Base-by-base conservation (phyloP, 371 early-diverging fungal genomes). In the Mucor piriformis region DNA sequence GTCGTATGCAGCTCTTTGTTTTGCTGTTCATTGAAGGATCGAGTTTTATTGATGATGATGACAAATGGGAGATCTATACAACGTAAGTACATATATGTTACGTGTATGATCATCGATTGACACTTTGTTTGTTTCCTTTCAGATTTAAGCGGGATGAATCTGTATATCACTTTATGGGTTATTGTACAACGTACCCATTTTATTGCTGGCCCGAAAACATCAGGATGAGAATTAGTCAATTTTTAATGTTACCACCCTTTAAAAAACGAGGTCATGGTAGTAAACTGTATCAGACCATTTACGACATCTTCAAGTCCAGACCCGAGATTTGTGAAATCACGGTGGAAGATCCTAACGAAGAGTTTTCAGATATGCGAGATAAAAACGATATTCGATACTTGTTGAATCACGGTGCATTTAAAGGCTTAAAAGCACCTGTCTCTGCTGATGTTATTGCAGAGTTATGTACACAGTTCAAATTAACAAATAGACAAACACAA, bases 301-400 rank as follows among this genome's bases (percentile, higher is more conserved):
- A 91, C 72, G 56, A 79, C n/a, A 49, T 73, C 6, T 85, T 88
- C 37, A 63, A 77, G 16, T 58, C 67, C 20, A 70, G 86, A 29
- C 64, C 67, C 3, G 82, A 88, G 15, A 76, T 92, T 27, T 70
- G 75, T 23, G 89, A 90, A 64, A 77, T 92, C 32, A 81, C 83
- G 50, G 97, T 96, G 27, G 97, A 97, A 64, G 95, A 96, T 65
- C 95, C 96, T 6, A 95, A 90, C 62, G 95, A 95, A 54, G 84
- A 81, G 3, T 95, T 96, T 64, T 81, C 83, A 49, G 92, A 91
- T 64, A 69, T 97, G 79, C 82, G 97, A 6, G 95, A 95, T 57
- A 81, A 85, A 62, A 86, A 85, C 62, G 97, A 96, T 62, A 67
- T 94, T 72, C 81, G 82, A 35, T 73, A 73, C 25, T 66, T 96